Evolutionary conservation across 2,329 filamentous ascomycete species (phyloP).

Genomic region (Saccharata proteae): DNA sequence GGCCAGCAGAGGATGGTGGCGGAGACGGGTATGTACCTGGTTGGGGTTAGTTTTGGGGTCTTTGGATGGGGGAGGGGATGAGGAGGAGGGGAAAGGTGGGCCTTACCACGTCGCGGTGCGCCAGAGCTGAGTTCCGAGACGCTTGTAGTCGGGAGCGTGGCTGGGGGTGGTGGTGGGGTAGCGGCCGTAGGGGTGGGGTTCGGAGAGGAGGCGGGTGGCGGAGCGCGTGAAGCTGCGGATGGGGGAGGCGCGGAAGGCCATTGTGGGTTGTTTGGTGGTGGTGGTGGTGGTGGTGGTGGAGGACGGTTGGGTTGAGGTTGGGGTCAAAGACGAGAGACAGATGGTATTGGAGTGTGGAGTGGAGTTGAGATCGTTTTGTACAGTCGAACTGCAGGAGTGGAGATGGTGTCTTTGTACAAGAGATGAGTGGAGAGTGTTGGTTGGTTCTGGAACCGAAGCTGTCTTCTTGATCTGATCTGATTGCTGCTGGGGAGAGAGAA

Average conservation of each 20-base stretch:
- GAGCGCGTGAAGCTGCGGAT: constrained; percentile 17
- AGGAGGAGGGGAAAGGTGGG: not conserved
- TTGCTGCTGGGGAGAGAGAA: too few species aligned
- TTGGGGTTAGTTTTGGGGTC: not conserved
- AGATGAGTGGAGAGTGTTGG: too few species aligned
- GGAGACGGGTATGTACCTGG: constrained; percentile 19
- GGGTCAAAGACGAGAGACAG: constrained; percentile 3
- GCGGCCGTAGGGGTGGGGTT: constrained; percentile 24
- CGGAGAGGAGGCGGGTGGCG: constrained; percentile 20
- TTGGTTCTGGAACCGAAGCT: too few species aligned
- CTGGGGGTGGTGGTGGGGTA: constrained; percentile 18
- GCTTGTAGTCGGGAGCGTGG: constrained; percentile 14
- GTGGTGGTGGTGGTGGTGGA: constrained; percentile 1
- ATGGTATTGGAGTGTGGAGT: too few species aligned
- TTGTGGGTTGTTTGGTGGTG: constrained; percentile 1
- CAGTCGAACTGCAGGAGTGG: not conserved
- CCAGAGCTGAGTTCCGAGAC: constrained; percentile 13
- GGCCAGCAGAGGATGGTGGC: constrained; percentile 22
- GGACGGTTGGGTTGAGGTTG: constrained; percentile 5
- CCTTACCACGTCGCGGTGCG: constrained; percentile 19
- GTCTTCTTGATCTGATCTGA: too few species aligned
- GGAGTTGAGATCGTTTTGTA: not conserved
- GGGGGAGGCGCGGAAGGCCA: constrained; percentile 11
- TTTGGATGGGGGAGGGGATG: not conserved
- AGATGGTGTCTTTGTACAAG: not conserved